Conservation (phyloP, 345 rosid genomes). For the Arabidopsis thaliana region DNA sequence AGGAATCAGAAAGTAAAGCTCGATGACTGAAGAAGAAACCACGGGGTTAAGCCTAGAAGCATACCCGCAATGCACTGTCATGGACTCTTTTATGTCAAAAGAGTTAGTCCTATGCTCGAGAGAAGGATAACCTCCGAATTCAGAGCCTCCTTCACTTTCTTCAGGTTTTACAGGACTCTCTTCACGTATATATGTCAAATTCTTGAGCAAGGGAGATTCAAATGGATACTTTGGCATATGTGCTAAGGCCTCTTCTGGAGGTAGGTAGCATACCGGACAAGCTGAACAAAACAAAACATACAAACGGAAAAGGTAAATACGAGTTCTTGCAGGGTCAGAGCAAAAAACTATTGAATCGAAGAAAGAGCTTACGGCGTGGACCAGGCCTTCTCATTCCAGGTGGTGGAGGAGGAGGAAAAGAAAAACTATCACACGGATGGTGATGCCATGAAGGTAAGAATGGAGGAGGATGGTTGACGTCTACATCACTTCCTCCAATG, state of each 20-base stretch:
- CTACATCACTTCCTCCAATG: conserved; percentile 43
- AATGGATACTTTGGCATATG: conserved; percentile 72
- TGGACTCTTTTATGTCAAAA: conserved; percentile 72
- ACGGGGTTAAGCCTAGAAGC: conserved; percentile 28
- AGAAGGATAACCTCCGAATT: conserved; percentile 90
- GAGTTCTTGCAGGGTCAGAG: background rate
- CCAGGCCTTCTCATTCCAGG: conserved; percentile 64
- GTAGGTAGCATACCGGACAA: conserved; percentile 83
- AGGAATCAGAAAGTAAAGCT: conserved; percentile 2
- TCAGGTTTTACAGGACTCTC: conserved; percentile 62
- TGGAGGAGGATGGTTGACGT: conserved; percentile 46
- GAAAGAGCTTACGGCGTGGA: conserved; percentile 66
- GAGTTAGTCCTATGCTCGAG: conserved; percentile 67
- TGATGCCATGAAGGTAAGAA: conserved; percentile 10
- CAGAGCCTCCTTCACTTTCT: conserved; percentile 73
- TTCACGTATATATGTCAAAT: conserved; percentile 65
- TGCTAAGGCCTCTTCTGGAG: conserved; percentile 72
- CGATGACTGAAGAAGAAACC: background rate
- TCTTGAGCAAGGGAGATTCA: conserved; percentile 58
- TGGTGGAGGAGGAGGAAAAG: conserved; percentile 91
- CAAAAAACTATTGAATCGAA: background rate
- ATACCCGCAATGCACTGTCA: conserved; percentile 91
- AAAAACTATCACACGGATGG: conserved; percentile 73
- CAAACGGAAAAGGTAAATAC: background rate
- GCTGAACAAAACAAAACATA: conserved; percentile 50